Base-by-base conservation (phyloP, 345 rosid species). In the Aquilaria yunnanensis region DNA sequence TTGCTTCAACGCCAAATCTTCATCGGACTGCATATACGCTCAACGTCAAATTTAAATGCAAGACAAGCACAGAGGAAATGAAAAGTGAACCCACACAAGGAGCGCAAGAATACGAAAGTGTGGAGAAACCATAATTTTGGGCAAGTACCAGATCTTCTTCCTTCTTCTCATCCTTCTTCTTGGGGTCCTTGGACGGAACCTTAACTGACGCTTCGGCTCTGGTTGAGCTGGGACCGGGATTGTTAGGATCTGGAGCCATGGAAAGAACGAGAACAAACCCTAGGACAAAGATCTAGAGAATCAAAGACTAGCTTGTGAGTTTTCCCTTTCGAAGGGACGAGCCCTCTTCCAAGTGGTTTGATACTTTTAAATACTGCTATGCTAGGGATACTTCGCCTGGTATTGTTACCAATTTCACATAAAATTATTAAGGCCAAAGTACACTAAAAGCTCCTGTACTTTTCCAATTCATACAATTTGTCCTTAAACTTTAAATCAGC, bases 121-220 rank as follows among this genome's bases (percentile, higher is more conserved):
- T 10, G 47, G 11, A 3, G 12, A 37, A 48, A 14, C 31, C 10
- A 2, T 12, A 34, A 52, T 23, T 23, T 23, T 23, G 6, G 16
- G 16, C 32, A 54, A 65, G 82, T 80, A 90, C 97, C 77, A 93
- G 77, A 77, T 90, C 97, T 64, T 93, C 97, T 6, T 92, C 96
- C 75, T 88, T 92, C 73, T 89, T 89, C 49, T 87, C 98, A 52
- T 89, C 96, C 72, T 84, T 87, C 89, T 84, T 93, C 81, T 93
- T 90, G 3, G 80, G 80, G 72, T 89, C 98, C 74, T 92, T 92
- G 10, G 90, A 56, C 49, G 92, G 95, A 45, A 75, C 83, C 72
- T 90, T 90, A 53, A 43, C 55, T 54, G 84, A 2, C 32, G 86
- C 72, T 74, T 88, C 84, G 23, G 81, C 92, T 41, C 73, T 80